phyloP scores from a whole-genome alignment of 805 yeast species.

The Cyberlindnera suaveolens region DNA sequence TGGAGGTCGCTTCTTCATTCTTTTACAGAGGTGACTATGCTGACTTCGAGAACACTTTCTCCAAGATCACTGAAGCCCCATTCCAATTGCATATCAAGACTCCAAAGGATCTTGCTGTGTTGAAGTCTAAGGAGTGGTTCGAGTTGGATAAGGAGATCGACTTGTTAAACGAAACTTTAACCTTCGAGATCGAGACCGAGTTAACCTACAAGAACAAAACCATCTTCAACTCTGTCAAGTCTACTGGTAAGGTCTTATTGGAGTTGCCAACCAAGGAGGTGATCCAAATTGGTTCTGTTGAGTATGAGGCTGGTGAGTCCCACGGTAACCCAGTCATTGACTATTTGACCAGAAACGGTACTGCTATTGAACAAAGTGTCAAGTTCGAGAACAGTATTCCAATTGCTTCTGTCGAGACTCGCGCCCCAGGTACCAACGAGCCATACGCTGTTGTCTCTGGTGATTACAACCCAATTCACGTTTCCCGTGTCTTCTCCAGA shows the following conservation, averaged over 20 bases:
- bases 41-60: constrained; percentile 90
- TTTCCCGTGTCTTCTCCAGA: constrained; percentile 87
- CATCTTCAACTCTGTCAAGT: constrained; percentile 72
- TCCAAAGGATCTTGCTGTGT: constrained; percentile 86
- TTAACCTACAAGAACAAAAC: constrained; percentile 72
- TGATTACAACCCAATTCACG: constrained; percentile 98
- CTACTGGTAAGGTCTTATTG: constrained; percentile 77
- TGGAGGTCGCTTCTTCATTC: constrained; percentile 94
- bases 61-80: constrained; percentile 81
- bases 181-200: constrained; percentile 83
- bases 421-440: constrained; percentile 94
- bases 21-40: constrained; percentile 89
- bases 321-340: constrained; percentile 98
- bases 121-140: constrained; percentile 97
- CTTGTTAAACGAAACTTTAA: constrained; percentile 71
- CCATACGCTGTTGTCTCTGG: constrained; percentile 97
- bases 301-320: constrained; percentile 85
- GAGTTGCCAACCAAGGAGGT: constrained; percentile 92
- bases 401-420: constrained; percentile 51
- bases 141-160: constrained; percentile 68
- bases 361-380: constrained; percentile 90
- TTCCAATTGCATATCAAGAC: constrained; percentile 67
- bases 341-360: constrained; percentile 86
- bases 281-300: constrained; percentile 74
- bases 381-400: constrained; percentile 88